Base-by-base conservation (phyloP, 345 rosid species). In the Syzygium aqueum region DNA sequence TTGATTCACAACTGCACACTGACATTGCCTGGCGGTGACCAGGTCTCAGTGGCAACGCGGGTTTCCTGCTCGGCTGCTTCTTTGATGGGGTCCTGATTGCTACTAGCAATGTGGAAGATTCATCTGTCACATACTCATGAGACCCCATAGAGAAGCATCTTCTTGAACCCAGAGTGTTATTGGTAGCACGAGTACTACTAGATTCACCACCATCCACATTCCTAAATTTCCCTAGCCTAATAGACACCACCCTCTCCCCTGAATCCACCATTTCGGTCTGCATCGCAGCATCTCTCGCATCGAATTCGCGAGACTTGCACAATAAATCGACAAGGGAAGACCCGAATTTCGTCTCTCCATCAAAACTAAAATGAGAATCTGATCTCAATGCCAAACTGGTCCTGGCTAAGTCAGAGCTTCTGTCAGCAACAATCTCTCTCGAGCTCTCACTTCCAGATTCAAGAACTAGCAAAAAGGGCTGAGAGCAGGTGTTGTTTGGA, bases 71-170 rank as follows among this genome's bases (percentile, higher is more conserved):
- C 7, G 93, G 77, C 82, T 89, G 91, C 89, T 94, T 97, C 95
- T 92, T 95, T 85, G 91, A 86, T 3, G 94, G 91, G 73, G 94
- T 91, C 88, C 91, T 90, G 61, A 98, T 93, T 30, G 98, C 95
- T 53, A 98, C 99, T 89, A 93, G 93, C 93, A 98, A 91, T 57
- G 89, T 86, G 25, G 97, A 91, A 82, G 92, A 92, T 87, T 95
- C 97, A 82, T 96, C 98, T 98, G 96, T 92, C 40, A 96, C 95
- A 86, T 98, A 98, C 95, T 96, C 98, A 88, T 94, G 96, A n/a
- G 98, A 95, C 30, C 98, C 99, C 99, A 97, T 96, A 19, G 99
- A 97, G 67, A 93, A 95, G 87, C 99, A 97, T 86, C 99, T 95
- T 87, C 99, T 92, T 19, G 91, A 91, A 85, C 92, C 98, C 54